These are phyloP conservation scores for Novakomyces olei DNA, from an alignment of 805 yeast species.

Conservation along the genomic window DNA sequence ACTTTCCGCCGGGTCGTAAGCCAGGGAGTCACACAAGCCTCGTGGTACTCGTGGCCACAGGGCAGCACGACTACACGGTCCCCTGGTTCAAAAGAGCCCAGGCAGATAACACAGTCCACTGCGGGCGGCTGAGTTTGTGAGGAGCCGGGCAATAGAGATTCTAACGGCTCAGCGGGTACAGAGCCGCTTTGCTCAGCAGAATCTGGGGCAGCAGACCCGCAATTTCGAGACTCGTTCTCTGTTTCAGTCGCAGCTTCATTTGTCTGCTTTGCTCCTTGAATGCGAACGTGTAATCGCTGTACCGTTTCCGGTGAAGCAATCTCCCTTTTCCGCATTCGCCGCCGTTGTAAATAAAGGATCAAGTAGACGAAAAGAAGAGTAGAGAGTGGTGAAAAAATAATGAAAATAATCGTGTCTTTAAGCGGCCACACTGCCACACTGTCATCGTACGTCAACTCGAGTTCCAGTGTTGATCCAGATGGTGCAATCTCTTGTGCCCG, in stretches of 20 bases:
- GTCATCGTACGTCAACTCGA: constrained; percentile 7
- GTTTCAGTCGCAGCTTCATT: neutral
- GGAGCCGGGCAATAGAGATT: constrained; percentile 22
- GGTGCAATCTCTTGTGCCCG: neutral
- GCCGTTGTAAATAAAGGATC: neutral
- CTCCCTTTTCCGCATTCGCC: no score
- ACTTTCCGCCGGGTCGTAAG: constrained; percentile 28
- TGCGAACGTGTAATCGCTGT: no score
- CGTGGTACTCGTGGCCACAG: constrained; percentile 41
- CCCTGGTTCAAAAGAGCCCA: constrained; percentile 29
- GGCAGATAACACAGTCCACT: constrained; percentile 36
- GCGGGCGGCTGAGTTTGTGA: no score
- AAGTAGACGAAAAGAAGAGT: neutral
- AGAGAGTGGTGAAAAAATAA: constrained; percentile 9
- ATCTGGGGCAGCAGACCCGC: neutral
- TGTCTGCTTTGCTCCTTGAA: no score
- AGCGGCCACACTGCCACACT: constrained; percentile 8
- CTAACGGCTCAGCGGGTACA: constrained; percentile 10
- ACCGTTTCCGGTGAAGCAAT: no score
- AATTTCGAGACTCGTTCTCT: neutral
- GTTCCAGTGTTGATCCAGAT: neutral
- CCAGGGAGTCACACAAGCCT: constrained; percentile 38
- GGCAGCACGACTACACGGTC: constrained; percentile 29
- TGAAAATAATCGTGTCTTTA: constrained; percentile 7
- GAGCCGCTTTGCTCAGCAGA: neutral